Conservation (phyloP, 2,329 filamentous ascomycete species). For the Tympanopsis confertula region DNA sequence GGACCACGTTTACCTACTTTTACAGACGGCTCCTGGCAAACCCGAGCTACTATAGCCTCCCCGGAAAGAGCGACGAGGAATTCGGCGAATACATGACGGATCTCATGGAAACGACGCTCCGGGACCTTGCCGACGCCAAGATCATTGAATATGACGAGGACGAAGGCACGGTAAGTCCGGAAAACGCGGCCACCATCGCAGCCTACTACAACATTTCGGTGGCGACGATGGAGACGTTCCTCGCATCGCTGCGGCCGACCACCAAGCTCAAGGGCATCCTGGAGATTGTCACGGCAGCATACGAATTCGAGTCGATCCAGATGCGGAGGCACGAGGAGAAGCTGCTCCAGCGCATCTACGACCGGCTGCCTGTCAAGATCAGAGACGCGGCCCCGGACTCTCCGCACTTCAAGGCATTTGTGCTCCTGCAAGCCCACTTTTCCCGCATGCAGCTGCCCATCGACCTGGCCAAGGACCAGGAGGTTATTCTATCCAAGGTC, state of each 20-base stretch:
- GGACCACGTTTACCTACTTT: slow-evolving; percentile 97
- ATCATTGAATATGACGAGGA: slow-evolving; percentile 93
- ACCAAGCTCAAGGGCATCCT: slow-evolving; percentile 95
- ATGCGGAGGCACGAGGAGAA: slow-evolving; percentile 85
- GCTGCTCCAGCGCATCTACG: slow-evolving; percentile 82
- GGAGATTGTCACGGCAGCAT: slow-evolving; percentile 92
- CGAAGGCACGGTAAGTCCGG: slow-evolving; percentile 75
- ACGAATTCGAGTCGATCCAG: slow-evolving; percentile 90
- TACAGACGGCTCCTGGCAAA: slow-evolving; percentile 90
- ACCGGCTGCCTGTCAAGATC: slow-evolving; percentile 92
- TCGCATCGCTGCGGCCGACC: slow-evolving; percentile 74
- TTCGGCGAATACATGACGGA: slow-evolving; percentile 92
- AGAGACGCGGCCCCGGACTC: slow-evolving; percentile 74
- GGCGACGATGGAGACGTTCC: slow-evolving; percentile 97
- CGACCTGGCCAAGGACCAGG: slow-evolving; percentile 91
- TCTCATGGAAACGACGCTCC: slow-evolving; percentile 81
- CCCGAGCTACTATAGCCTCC: slow-evolving; percentile 88
- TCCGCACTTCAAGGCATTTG: slow-evolving; percentile 94
- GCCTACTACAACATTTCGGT: slow-evolving; percentile 99
- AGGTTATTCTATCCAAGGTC: slow-evolving; percentile 72
- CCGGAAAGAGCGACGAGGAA: slow-evolving; percentile 79
- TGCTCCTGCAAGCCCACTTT: slow-evolving; percentile 95
- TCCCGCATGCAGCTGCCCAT: slow-evolving; percentile 93
- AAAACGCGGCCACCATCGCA: slow-evolving; percentile 95
- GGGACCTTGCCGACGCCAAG: slow-evolving; percentile 82